phyloP scores from a whole-genome alignment of 176 grass and related monocot genomes.

The Poa pratensis region DNA sequence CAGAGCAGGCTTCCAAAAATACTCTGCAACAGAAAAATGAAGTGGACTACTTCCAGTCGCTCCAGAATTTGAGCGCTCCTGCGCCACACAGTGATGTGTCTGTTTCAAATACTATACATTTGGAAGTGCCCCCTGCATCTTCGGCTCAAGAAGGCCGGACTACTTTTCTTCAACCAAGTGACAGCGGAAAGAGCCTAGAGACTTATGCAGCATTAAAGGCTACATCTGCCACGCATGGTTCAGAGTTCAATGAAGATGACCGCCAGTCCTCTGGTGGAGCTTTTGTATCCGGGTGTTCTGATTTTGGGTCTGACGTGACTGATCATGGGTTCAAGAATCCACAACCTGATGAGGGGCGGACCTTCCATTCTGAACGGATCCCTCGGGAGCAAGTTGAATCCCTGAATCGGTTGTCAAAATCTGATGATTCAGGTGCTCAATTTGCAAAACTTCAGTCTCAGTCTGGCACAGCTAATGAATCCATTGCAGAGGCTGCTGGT shows the following conservation, averaged over 20 bases:
- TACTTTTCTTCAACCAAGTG: conserved; percentile 59
- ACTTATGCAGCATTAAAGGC: conserved; percentile 41
- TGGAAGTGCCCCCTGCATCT: conserved; percentile 38
- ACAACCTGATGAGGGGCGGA: conserved; percentile 52
- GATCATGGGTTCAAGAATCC: conserved; percentile 58
- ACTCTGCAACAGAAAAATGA: conserved; percentile 44
- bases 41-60: conserved; percentile 59
- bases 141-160: conserved; percentile 58
- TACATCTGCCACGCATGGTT: conserved; percentile 51
- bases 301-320: conserved; percentile 66
- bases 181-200: conserved; percentile 62
- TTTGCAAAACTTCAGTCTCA: conserved; percentile 71
- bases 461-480: conserved; percentile 57
- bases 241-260: conserved; percentile 79
- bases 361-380: conserved; percentile 78
- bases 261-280: conserved; percentile 54
- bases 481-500: conserved; percentile 60
- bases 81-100: conserved; percentile 40
- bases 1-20: conserved; percentile 29
- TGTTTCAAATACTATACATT: conserved; percentile 51
- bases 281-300: conserved; percentile 77
- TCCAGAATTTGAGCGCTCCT: conserved; percentile 49
- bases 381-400: conserved; percentile 14
- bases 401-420: conserved; percentile 26
- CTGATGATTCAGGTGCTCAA: conserved; percentile 58